Base-by-base conservation (phyloP, 371 early-diverging fungal genomes). In the Actinomortierella ambigua region DNA sequence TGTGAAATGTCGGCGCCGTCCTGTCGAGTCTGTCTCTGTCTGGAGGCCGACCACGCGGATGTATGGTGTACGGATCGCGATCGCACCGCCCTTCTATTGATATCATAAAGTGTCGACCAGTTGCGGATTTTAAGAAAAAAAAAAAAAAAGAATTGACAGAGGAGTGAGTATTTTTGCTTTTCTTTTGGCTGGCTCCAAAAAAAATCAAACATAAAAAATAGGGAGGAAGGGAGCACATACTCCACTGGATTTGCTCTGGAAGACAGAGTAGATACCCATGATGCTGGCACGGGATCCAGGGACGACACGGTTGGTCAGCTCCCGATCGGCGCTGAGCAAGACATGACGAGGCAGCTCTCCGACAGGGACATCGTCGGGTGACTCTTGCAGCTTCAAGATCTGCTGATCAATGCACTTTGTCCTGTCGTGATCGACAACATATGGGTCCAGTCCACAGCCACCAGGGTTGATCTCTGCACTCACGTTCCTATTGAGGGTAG, bases 341-440 rank as follows among this genome's bases (percentile, higher is more conserved):
- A 97, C 91, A 77, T 99, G 99, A 41, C 99, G 90, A 26, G 99
- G 99, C 51, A 99, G 87, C 78, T 99, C 99, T 70, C 99, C 99
- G 0, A 96, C 95, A 20, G 99, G 99, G 1, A 99, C 96, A 84
- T 96, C 95, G 59, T 98, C 99, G 29, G 97, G 97, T 18, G 90
- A 83, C 79, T 99, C 99, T 78, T 99, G 99, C 34, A 99, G 85
- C 79, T 99, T 99, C 59, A 99, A 84, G 11, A 88, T 89, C 80
- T 99, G 99, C 55, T 93, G 92, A 81, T 99, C 99, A n/a, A 97
- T 91, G 78, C 97, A 98, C 57, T 80, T 83, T 77, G 94, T 94
- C 78, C 96, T 97, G 80, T 99, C 99, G 59, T 97, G 96, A 43
- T 96, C 85, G 60, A 99, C 91, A 11, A 94, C 84, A 77, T 89